Conservation (phyloP, 2,329 filamentous ascomycete genomes). For the Calonectria montana region DNA sequence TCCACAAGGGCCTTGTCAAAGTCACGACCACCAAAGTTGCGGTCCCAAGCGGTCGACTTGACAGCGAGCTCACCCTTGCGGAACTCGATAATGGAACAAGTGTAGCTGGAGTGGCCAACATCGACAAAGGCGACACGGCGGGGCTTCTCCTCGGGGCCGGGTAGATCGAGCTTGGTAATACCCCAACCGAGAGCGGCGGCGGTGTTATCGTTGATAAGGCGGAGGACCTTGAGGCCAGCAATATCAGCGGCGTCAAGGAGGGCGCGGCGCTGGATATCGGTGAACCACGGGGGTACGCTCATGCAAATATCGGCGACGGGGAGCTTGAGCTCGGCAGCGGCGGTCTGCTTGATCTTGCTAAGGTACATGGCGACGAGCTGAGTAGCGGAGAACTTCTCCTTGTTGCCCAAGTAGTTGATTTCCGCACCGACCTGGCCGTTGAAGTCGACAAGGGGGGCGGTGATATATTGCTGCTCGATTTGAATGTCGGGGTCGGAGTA, state of each 20-base stretch:
- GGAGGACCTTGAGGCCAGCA: constrained; percentile 89
- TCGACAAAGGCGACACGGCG: constrained; percentile 92
- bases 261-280: constrained; percentile 88
- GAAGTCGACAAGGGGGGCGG: constrained; percentile 86
- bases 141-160: constrained; percentile 88
- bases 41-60: constrained; percentile 91
- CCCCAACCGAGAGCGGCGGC: constrained; percentile 96
- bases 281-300: constrained; percentile 97
- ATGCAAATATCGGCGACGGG: constrained; percentile 94
- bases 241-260: constrained; percentile 94
- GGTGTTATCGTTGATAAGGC: constrained; percentile 98
- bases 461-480: constrained; percentile 92
- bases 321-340: constrained; percentile 86
- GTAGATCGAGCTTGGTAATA: constrained; percentile 97
- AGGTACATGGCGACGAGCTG: constrained; percentile 96
- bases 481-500: constrained; percentile 92
- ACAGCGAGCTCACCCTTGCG: constrained; percentile 95
- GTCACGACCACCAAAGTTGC: constrained; percentile 96
- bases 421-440: constrained; percentile 96
- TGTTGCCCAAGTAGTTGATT: constrained; percentile 92
- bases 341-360: constrained; percentile 91
- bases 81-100: constrained; percentile 94
- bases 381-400: constrained; percentile 93
- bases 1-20: constrained; percentile 96
- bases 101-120: constrained; percentile 97